A percentile compares a stretch with the other conserved stretches of the same genome.
phyloP scores from a whole-genome alignment of 177 flowering plant genomes.

The Vitis hybrid region DNA sequence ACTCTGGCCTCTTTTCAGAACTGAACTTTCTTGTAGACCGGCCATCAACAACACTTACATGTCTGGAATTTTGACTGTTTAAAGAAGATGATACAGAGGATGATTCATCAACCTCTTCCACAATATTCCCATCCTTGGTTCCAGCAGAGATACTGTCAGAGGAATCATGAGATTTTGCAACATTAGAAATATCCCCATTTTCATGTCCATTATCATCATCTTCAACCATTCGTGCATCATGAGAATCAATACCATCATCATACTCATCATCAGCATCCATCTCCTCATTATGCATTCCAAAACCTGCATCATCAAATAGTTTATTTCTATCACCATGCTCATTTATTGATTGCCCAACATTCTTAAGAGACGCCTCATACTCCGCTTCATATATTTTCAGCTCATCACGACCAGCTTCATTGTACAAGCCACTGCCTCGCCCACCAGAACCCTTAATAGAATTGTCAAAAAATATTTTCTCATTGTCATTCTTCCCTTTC shows the following conservation, averaged over 20 bases:
- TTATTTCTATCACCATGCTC: constrained; percentile 22
- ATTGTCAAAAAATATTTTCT: constrained; percentile 18
- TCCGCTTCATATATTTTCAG: constrained; percentile 82
- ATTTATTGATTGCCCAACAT: constrained; percentile 27
- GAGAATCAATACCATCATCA: constrained; percentile 75
- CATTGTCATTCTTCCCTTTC: constrained; percentile 23
- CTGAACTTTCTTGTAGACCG: constrained; percentile 37
- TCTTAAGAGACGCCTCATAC: constrained; percentile 77
- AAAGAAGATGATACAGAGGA: constrained; percentile 20
- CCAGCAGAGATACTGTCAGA: constrained; percentile 18
- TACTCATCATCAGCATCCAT: constrained; percentile 66
- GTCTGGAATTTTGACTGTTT: constrained; percentile 29
- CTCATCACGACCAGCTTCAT: constrained; percentile 95
- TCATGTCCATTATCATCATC: constrained; percentile 35
- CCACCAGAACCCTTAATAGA: constrained; percentile 17
- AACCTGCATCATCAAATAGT: constrained; percentile 23
- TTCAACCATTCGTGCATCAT: constrained; percentile 52
- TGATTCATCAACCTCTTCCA: constrained; percentile 28
- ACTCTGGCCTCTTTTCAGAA: constrained; percentile 35
- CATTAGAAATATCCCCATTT: constrained; percentile 23
- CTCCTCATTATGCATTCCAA: constrained; percentile 28
- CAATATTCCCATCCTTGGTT: constrained; percentile 18
- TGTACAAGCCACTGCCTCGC: constrained; percentile 63
- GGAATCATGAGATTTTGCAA: constrained; percentile 26
- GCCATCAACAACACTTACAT: constrained; percentile 19